Conservation (phyloP, 352 stramenopile genomes). For the Globisporangium okanoganense region DNA sequence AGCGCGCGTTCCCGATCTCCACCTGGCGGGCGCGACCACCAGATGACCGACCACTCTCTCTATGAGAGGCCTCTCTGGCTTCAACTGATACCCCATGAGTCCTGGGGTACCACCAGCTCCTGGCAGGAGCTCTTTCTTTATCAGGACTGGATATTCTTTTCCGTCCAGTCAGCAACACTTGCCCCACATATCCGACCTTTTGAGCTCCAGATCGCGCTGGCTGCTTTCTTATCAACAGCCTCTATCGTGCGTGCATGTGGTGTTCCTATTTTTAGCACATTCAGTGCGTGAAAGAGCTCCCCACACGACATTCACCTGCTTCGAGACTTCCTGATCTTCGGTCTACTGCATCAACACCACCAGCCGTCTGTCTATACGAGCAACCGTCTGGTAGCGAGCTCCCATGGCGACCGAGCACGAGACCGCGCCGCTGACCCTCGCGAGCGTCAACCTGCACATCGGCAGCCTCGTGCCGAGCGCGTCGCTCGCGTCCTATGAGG, state of each 20-base stretch:
- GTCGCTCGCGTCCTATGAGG: conserved; percentile 27
- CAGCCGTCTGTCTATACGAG: background rate
- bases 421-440: conserved; percentile 26
- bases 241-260: background rate
- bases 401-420: conserved; percentile 10
- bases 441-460: conserved; percentile 52
- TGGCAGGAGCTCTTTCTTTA: background rate
- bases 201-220: too few species aligned
- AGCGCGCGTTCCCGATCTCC: background rate
- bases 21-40: background rate
- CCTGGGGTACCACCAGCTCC: too few species aligned
- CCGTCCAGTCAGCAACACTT: background rate
- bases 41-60: background rate
- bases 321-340: background rate
- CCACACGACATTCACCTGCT: too few species aligned
- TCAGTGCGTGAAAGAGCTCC: background rate
- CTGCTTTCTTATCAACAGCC: background rate
- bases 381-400: too few species aligned
- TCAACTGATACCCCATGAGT: too few species aligned
- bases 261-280: background rate
- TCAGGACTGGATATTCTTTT: background rate
- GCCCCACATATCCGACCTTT: too few species aligned
- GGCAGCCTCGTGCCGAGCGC: conserved; percentile 40
- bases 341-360: background rate
- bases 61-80: background rate